phyloP scores from a whole-genome alignment of 1,284 basidiomycete species.

The Melampsora abietis-canadensis region DNA sequence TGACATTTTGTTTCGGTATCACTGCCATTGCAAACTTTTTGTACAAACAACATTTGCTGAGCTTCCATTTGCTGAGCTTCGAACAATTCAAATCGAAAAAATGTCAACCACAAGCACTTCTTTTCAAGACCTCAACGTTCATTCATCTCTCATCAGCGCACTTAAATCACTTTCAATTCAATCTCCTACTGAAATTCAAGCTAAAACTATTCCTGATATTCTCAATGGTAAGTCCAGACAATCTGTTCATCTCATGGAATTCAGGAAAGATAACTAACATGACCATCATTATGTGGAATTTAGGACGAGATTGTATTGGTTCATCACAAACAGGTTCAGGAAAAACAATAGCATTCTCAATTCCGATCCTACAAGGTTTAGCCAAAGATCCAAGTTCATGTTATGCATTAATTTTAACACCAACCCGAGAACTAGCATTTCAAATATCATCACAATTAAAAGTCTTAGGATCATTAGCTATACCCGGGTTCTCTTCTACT shows the following conservation, averaged over 20 bases:
- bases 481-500: conserved; percentile 66
- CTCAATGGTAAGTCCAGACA: conserved; percentile 61
- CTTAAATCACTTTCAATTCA: conserved; percentile 79
- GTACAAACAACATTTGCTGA: no score
- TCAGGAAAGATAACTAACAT: conserved; percentile 1
- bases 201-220: conserved; percentile 81
- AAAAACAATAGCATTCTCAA: conserved; percentile 94
- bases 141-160: conserved; percentile 66
- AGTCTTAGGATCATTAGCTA: conserved; percentile 77
- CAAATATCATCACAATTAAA: conserved; percentile 95
- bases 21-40: no score
- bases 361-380: conserved; percentile 89
- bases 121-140: conserved; percentile 65
- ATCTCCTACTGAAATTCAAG: conserved; percentile 82
- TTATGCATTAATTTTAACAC: conserved; percentile 86
- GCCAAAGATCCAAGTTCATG: conserved; percentile 86
- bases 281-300: conserved; percentile 26
- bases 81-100: not conserved
- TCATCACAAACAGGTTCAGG: conserved; percentile 97
- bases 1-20: not conserved
- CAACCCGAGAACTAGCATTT: conserved; percentile 92
- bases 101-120: not conserved
- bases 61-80: no score
- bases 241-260: conserved; percentile 45
- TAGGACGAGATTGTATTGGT: conserved; percentile 88